Evolutionary conservation across 1,139 yeast species (phyloP).

Genomic region (Zygosaccharomyces pseudobailii): DNA sequence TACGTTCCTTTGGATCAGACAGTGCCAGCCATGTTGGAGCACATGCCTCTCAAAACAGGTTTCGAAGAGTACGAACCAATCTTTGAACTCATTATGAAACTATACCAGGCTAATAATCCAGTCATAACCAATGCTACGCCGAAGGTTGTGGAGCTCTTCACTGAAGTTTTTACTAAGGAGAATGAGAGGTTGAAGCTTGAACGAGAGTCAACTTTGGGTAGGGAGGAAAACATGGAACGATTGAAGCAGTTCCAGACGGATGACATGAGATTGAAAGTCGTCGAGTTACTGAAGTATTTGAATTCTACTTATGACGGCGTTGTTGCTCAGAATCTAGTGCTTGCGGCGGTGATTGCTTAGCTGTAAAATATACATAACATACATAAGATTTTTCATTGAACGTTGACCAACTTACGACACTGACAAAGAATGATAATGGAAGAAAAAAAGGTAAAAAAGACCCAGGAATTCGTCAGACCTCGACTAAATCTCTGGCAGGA

Average conservation of each 20-base stretch:
- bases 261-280: conserved; percentile 58
- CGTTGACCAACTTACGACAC: not conserved
- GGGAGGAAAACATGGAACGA: conserved; percentile 75
- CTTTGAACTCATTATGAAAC: conserved; percentile 66
- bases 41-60: conserved; percentile 83
- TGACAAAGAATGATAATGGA: not conserved
- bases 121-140: conserved; percentile 56
- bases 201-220: conserved; percentile 70
- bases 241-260: conserved; percentile 72
- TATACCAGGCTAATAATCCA: conserved; percentile 62
- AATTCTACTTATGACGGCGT: conserved; percentile 60
- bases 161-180: conserved; percentile 68
- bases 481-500: conserved; percentile 42
- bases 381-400: not conserved
- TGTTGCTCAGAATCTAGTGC: conserved; percentile 51
- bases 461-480: conserved; percentile 14
- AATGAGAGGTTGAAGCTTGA: conserved; percentile 64
- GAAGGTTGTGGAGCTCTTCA: conserved; percentile 61
- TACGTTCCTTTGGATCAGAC: conserved; percentile 80
- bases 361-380: not conserved
- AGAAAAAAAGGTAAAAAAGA: not conserved
- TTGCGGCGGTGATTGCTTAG: conserved; percentile 49
- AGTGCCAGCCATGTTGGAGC: conserved; percentile 67
- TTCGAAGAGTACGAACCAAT: conserved; percentile 92
- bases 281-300: conserved; percentile 68